These are phyloP conservation scores for Blastosporella zonata DNA, from an alignment of 1,284 basidiomycete species.

Conservation along the genomic window DNA sequence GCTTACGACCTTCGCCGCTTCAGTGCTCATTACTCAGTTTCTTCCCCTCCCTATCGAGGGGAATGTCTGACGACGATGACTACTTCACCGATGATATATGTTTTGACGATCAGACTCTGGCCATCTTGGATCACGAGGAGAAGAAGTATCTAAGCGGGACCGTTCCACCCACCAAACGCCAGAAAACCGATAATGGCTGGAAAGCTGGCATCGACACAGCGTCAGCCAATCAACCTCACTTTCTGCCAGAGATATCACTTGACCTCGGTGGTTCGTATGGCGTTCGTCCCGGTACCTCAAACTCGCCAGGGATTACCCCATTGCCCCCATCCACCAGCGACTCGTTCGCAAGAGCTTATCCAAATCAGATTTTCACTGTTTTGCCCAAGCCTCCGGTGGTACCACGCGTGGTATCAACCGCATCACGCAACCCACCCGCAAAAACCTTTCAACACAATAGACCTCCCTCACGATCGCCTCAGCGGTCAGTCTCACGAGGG, in stretches of 20 bases:
- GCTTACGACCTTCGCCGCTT: not conserved
- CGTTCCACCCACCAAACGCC: conserved; percentile 47
- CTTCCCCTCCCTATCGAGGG: not conserved
- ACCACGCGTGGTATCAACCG: not conserved
- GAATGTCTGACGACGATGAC: conserved; percentile 65
- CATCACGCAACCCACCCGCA: conserved; percentile 1
- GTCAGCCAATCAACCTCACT: conserved; percentile 40
- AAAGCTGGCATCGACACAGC: conserved; percentile 28
- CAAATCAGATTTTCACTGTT: not conserved
- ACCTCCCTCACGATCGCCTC: conserved; percentile 4
- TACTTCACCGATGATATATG: conserved; percentile 61
- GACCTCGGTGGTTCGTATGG: conserved; percentile 33
- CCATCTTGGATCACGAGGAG: conserved; percentile 59
- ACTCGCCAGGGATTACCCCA: not conserved
- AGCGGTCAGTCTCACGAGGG: not conserved
- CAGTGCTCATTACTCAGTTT: not conserved
- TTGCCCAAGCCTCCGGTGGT: not conserved
- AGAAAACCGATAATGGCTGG: conserved; percentile 46
- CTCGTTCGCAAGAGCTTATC: not conserved
- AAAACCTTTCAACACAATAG: conserved; percentile 7
- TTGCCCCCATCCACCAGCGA: not conserved
- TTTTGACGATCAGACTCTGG: conserved; percentile 61
- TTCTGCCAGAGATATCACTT: conserved; percentile 59
- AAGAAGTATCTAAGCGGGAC: conserved; percentile 39
- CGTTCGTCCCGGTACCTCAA: conserved; percentile 15